Evolutionary conservation across 2,329 filamentous ascomycete genomes (phyloP).

Genomic region (Ophiostoma novo-ulmi): DNA sequence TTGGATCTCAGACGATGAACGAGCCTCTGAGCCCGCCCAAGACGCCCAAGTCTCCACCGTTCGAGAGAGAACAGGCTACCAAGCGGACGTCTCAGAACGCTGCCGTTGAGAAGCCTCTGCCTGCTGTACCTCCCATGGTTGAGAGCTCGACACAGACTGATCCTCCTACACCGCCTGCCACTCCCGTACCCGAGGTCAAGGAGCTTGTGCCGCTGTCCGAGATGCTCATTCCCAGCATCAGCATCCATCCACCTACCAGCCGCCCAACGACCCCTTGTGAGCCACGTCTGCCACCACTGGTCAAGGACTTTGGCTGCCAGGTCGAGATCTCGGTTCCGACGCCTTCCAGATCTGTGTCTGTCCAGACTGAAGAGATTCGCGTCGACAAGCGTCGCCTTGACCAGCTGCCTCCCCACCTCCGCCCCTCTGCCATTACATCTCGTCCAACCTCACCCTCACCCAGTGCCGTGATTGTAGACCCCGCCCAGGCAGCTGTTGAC

Average conservation of each 20-base stretch:
- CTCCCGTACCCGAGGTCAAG: constrained; percentile 17
- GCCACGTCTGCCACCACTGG: constrained; percentile 70
- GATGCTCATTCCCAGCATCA: constrained; percentile 73
- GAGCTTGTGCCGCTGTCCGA: constrained; percentile 27
- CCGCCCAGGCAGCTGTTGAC: constrained; percentile 33
- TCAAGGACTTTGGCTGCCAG: constrained; percentile 79
- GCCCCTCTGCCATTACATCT: constrained; percentile 69
- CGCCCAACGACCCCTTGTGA: constrained; percentile 73
- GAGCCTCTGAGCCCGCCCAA: constrained; percentile 61
- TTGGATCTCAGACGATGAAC: constrained; percentile 58
- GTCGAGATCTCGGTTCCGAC: constrained; percentile 51
- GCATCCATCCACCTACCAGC: constrained; percentile 82
- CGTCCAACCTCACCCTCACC: constrained; percentile 57
- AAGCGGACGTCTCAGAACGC: constrained; percentile 16
- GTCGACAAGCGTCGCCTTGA: constrained; percentile 71
- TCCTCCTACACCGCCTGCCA: constrained; percentile 28
- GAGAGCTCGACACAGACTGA: constrained; percentile 61
- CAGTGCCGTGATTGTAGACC: constrained; percentile 29
- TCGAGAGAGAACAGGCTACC: constrained; percentile 35
- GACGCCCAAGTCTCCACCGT: constrained; percentile 52
- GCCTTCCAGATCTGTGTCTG: constrained; percentile 48
- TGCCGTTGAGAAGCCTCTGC: background rate
- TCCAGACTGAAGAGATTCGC: constrained; percentile 89
- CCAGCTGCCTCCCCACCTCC: constrained; percentile 69
- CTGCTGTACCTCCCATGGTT: constrained; percentile 39